Percentiles rank a stretch among this genome's conserved stretches.
Conservation (phyloP, 2,329 filamentous ascomycete genomes). For the Triangularia setosa region DNA sequence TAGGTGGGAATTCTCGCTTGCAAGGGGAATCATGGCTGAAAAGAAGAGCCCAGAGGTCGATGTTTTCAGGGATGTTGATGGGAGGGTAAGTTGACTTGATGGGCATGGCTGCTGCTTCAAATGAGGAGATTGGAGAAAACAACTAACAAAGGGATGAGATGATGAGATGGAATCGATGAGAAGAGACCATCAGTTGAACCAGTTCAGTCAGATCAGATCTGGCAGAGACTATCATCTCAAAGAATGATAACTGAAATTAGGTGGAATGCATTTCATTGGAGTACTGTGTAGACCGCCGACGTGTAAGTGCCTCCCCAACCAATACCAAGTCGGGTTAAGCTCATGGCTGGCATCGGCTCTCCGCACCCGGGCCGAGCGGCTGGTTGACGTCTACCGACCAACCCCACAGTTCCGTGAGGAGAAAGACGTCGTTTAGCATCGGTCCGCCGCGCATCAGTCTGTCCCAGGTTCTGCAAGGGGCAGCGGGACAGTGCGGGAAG, state of each 20-base stretch:
- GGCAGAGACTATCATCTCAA: background rate
- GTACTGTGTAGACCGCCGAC: background rate
- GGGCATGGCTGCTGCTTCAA: conserved; percentile 55
- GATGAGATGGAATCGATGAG: background rate
- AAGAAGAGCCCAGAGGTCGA: conserved; percentile 75
- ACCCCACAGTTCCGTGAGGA: background rate
- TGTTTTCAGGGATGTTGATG: conserved; percentile 62
- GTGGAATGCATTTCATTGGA: background rate
- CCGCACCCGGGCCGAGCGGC: background rate
- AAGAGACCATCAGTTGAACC: background rate
- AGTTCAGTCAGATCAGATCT: background rate
- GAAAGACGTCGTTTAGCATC: conserved; percentile 15
- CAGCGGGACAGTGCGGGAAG: background rate
- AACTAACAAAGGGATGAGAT: background rate
- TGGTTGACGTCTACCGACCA: conserved; percentile 22
- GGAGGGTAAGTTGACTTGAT: conserved; percentile 61
- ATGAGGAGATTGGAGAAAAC: background rate
- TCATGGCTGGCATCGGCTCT: conserved; percentile 23
- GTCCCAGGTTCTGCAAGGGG: background rate
- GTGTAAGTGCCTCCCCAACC: background rate
- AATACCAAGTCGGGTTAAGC: background rate
- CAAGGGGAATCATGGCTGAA: conserved; percentile 52
- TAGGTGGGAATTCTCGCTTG: conserved; percentile 18
- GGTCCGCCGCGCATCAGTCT: conserved; percentile 6
- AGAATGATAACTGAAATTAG: background rate